Evolutionary conservation across 345 rosid genomes (phyloP), one percentile per base, ranked within the genome.

Genomic region (Gossypium arboreum): DNA sequence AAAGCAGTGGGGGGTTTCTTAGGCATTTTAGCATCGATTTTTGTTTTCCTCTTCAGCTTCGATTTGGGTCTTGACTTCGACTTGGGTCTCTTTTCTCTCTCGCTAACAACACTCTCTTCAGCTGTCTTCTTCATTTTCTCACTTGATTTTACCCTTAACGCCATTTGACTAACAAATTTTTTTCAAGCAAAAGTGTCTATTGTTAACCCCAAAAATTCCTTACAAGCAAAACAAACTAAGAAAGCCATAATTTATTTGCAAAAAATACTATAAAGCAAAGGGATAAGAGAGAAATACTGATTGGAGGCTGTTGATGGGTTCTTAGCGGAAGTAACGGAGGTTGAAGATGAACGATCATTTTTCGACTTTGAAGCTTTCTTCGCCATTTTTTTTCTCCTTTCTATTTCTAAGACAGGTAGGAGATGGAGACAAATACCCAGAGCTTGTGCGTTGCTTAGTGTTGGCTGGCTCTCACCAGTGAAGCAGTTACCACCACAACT

Each of bases 1-100:
- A 94, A 94, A 50, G 94, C 97, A 71, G 97, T 94, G 9, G 97
- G 91, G 57, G 97, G 97, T 77, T 94, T 92, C 88, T 94, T 94
- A 2, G 98, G 98, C 83, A 76, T 92, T 79, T 84, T 84, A 61
- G 87, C 82, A 50, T 88, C 91, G 29, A 79, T 12, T 83, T 87
- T 88, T 67, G 7, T 18, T 2, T 39, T 45, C 75, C 86, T 85
- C 82, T 82, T 83, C 76, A 61, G 78, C 57, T 66, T 85, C 58
- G 73, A 5, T 75, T 78, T 67, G 18, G 44, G 64, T 8, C 73
- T 78, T 84, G 41, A 81, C 17, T 69, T 69, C 24, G 47, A 69
- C 60, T 51, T 69, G 45, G 60, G 17, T 29, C 45, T 51, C 73
- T 2, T 29, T 69, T 69, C 73, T 17, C 45, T 51, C 10, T 16